Evolutionary conservation across 345 rosid species (phyloP), one percentile per base, ranked within the genome.

Genomic region (Lepidium aucheri): DNA sequence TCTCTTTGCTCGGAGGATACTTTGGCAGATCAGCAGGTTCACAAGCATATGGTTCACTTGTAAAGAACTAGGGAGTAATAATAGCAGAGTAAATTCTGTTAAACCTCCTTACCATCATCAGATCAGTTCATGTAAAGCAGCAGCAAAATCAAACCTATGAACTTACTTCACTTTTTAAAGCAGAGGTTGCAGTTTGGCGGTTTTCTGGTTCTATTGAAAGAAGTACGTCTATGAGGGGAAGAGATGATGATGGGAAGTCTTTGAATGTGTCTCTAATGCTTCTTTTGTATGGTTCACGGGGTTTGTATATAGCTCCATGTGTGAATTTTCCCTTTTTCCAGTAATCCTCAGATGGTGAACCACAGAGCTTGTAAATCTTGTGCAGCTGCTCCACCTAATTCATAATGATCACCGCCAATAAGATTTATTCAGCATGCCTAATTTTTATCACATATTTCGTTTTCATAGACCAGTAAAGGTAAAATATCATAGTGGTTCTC

Each of bases 261-360:
- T 86, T 93, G 68, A 86, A 93, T 15, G 95, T 93, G 61, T 88
- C 95, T 73, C 54, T 73, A 60, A 93, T 88, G 72, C 86, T 63
- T 84, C 96, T 79, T 82, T 78, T 84, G 80, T 93, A 93, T 16
- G 99, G 96, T 58, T 90, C 96, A 43, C 92, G 88, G 9, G 99
- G 99, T 69, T 83, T 93, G 77, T 90, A 85, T 47, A 90, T 76
- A n/a, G 99, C 88, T 79, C 95, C 96, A 75, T 93, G 90, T 9
- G 97, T 92, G 70, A 93, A 75, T 86, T 85, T 93, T n/a, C 85
- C 88, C 60, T 83, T 93, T 78, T 86, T 90, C 99, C 99, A 93
- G 67, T 90, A 93, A 47, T 93, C 99, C 26, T 93, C 99, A 9
- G 95, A 82, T 49, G 98, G 98, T 22, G 98, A 93, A 73, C 98